These are phyloP conservation scores for Pistacia atlantica DNA, from an alignment of 345 rosid species.

Conservation along the genomic window DNA sequence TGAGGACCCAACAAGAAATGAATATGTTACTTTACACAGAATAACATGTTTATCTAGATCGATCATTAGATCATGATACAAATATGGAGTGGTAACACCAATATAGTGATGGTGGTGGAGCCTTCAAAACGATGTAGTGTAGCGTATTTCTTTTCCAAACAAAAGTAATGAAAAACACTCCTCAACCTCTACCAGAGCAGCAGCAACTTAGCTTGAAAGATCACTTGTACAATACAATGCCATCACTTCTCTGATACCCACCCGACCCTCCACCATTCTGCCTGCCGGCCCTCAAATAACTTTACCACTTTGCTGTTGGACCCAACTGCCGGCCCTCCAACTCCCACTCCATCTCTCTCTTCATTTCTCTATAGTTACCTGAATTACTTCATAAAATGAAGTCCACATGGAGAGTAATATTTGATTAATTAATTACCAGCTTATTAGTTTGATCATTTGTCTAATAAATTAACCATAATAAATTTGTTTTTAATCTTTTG, in stretches of 20 bases:
- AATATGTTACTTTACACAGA: too few relatives aligned
- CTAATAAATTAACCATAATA: too few relatives aligned
- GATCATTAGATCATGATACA: too few relatives aligned
- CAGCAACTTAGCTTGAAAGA: slow-evolving; percentile 24
- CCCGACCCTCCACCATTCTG: slow-evolving; percentile 14
- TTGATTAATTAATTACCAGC: background rate
- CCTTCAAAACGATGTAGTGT: background rate
- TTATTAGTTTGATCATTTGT: background rate
- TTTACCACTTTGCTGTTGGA: too few relatives aligned
- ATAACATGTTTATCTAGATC: too few relatives aligned
- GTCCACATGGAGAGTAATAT: slow-evolving; percentile 5
- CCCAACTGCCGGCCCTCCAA: slow-evolving; percentile 14
- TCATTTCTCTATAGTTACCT: too few relatives aligned
- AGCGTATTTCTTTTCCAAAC: background rate
- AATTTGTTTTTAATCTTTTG: background rate
- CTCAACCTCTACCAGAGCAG: background rate
- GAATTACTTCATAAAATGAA: background rate
- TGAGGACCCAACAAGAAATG: too few relatives aligned
- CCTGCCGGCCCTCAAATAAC: slow-evolving; percentile 31
- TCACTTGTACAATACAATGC: background rate
- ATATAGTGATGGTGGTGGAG: background rate
- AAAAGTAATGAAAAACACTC: slow-evolving; percentile 10
- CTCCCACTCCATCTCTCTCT: background rate
- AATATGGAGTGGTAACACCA: too few relatives aligned
- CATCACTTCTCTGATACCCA: too few relatives aligned